Base-by-base conservation (phyloP, 2,329 filamentous ascomycete species). In the Mycocentrospora acerina region DNA sequence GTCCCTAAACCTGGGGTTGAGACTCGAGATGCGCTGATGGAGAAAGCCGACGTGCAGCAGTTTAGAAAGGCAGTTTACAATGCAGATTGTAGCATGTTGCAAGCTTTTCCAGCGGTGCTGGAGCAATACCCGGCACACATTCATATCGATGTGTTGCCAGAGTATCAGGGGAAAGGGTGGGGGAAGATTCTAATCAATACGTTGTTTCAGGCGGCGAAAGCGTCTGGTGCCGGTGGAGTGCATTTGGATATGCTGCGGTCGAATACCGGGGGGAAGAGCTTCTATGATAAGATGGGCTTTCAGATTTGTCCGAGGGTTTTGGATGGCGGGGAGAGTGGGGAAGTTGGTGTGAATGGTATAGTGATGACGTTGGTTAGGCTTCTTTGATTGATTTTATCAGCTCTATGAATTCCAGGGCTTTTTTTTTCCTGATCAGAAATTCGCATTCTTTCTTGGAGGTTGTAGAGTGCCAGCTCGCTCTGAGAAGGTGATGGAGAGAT, bases 141-240 rank as follows among this genome's bases (percentile, higher is more conserved):
- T 14, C 67, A 70, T 28, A 62, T 70, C 29, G 55, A 70, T 33
- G 57, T 70, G 8, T 33, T 69, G 31, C 57, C 62, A 1, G 52
- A 57, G 26, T 63, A 51, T 27, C 64, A 67, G 35, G 43, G 59
- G 8, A 51, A 51, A 22, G 66, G 67, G 1, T 64, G 51, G 46
- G 67, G 67, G 2, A 37, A 28, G 13, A 29, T 39, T 15, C 29
- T 69, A 26, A 51, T 69, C n/a, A 38, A 54, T n/a, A 41, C 27
- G 0, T 53, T 64, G 15, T 46, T 61, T 25, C 39, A 46, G 3
- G 45, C 35, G 10, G 31, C 64, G 7, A 58, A 50, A 37, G 42
- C 31, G 9, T 10, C 46, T 2, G 60, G 60, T 2, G 59, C 56
- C 1, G 29, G 22, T 1, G 67, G 67, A 1, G 59, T 67, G 22